Percentiles rank a stretch among this genome's conserved stretches.
These are phyloP conservation scores for Wickerhamomyces kurtzmanii DNA, from an alignment of 805 yeast genomes.

Conservation along the genomic window DNA sequence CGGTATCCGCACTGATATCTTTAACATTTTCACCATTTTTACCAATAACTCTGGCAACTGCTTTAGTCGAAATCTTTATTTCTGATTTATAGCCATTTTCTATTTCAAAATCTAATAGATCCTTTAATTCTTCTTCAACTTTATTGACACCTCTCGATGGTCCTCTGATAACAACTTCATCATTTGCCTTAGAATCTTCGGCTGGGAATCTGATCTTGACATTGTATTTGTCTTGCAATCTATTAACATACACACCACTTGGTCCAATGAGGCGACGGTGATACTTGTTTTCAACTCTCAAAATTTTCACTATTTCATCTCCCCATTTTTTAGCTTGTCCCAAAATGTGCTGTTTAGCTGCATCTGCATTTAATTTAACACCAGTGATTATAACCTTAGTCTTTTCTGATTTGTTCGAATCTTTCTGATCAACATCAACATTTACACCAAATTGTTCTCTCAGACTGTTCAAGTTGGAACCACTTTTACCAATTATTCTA, in stretches of 20 bases:
- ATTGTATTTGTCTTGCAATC: conserved; percentile 80
- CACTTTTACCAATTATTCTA: conserved; percentile 85
- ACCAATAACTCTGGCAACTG: conserved; percentile 85
- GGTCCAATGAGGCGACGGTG: conserved; percentile 82
- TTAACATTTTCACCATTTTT: conserved; percentile 77
- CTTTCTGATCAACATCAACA: conserved; percentile 61
- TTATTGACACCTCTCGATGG: conserved; percentile 83
- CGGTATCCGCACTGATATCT: conserved; percentile 57
- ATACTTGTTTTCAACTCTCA: conserved; percentile 66
- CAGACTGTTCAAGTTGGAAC: conserved; percentile 58
- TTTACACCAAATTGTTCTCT: conserved; percentile 68
- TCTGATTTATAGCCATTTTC: conserved; percentile 68
- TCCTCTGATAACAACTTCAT: conserved; percentile 69
- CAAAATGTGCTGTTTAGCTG: conserved; percentile 49
- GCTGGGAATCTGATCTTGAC: conserved; percentile 75
- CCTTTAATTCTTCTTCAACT: conserved; percentile 78
- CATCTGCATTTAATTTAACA: conserved; percentile 66
- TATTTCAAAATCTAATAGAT: conserved; percentile 74
- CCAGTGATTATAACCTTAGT: conserved; percentile 62
- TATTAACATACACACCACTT: conserved; percentile 68
- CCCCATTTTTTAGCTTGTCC: conserved; percentile 66
- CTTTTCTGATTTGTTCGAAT: conserved; percentile 23
- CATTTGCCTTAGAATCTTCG: too few species aligned
- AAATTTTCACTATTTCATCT: conserved; percentile 61
- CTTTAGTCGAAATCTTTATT: conserved; percentile 59